Evolutionary conservation across 768 basidiomycete genomes (phyloP), one percentile per base, ranked within the genome.

Genomic region (Leccinum variicolor): DNA sequence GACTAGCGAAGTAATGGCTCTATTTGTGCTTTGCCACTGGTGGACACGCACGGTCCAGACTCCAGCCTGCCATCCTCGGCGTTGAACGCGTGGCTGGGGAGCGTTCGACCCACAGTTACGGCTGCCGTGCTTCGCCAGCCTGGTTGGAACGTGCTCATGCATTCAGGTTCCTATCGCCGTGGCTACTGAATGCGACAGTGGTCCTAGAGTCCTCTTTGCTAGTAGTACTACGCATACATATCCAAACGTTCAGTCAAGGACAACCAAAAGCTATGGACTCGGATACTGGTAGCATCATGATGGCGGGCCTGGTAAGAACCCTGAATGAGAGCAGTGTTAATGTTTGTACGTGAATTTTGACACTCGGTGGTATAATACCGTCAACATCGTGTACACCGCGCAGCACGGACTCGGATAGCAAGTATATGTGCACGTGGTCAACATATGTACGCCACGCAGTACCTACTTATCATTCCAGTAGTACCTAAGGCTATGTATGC

Each of bases 1-100:
- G 50, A 26, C 33, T 28, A 47, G 43, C 31, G 29, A 50, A 19
- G 13, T 11, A 57, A 57, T 31, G 43, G 50, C 28, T 14, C 46
- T 65, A 57, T 65, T 68, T 66, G 60, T 59, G 65, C 53, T 53
- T 29, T 23, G 59, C 41, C 29, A 53, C 17, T n/a, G 36, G 17
- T 17, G 34, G 23, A 31, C 48, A 34, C 43, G 54, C 23, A 19
- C 55, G 43, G 53, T 54, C 59, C 52, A 58, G 50, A 55, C 41
- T 43, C 17, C 19, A 19, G 41, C 41, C 41, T 43, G 41, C 41
- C 56, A 52, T 61, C 60, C 53, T 64, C 65, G 65, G 65, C 62
- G 39, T 67, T 66, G 67, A 52, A 53, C 52, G 62, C 56, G 56
- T 46, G 55, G 49, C 31, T 49, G 7, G 34, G 48, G 15, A 26